A percentile compares a stretch with the other conserved stretches of the same genome.
Conservation (phyloP, 305 asterid species). For the Fraxinus nigra region DNA sequence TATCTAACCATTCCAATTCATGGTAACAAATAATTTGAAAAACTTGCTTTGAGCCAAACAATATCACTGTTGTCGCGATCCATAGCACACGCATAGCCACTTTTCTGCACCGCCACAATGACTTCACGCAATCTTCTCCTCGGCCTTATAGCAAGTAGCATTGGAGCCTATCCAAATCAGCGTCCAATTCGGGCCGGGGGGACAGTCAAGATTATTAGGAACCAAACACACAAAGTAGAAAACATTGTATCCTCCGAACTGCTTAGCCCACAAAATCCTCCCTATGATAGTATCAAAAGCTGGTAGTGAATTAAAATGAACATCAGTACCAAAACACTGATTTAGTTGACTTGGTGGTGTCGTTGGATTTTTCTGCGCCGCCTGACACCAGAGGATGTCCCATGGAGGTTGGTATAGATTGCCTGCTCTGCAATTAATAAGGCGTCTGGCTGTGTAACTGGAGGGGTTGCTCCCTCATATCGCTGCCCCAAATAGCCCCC, state of each 20-base stretch:
- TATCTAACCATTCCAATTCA: too few relatives aligned
- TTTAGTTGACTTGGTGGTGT: slow-evolving; percentile 44
- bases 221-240: slow-evolving; percentile 52
- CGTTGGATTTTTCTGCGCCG: slow-evolving; percentile 41
- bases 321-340: slow-evolving; percentile 48
- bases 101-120: too few relatives aligned
- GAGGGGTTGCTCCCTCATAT: slow-evolving; percentile 84
- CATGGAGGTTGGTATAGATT: slow-evolving; percentile 63
- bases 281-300: slow-evolving; percentile 46
- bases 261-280: slow-evolving; percentile 40
- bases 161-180: too few relatives aligned
- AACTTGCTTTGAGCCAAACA: slow-evolving; percentile 53
- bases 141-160: too few relatives aligned
- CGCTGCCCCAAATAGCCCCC: slow-evolving; percentile 60
- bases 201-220: slow-evolving; percentile 56
- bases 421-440: slow-evolving; percentile 52
- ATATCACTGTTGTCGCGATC: slow-evolving; percentile 54
- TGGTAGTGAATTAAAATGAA: slow-evolving; percentile 53
- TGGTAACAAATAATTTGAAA: neutral
- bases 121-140: too few relatives aligned
- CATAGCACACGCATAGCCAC: neutral
- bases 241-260: slow-evolving; percentile 61
- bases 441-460: slow-evolving; percentile 40
- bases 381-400: slow-evolving; percentile 52
- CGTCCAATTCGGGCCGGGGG: too few relatives aligned